Conservation (phyloP, 2,329 filamentous ascomycete species). For the Cercospora sp. region DNA sequence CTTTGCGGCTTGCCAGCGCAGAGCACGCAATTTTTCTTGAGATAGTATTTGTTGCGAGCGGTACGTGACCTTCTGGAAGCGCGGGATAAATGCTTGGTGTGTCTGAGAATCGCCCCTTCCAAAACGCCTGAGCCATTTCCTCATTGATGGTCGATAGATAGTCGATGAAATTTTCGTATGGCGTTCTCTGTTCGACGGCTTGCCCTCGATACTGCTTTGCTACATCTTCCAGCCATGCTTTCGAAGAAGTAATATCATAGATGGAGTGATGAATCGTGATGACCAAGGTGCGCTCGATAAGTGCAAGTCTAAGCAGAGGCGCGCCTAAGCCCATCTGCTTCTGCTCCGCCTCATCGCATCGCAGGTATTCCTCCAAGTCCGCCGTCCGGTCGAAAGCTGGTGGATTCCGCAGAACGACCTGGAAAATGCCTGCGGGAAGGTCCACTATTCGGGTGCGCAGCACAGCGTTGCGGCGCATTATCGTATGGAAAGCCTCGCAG, state of each 20-base stretch:
- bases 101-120: neutral
- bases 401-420: neutral
- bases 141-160: neutral
- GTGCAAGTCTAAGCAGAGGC: conserved; percentile 36
- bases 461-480: neutral
- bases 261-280: conserved; percentile 2
- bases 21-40: neutral
- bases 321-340: conserved; percentile 42
- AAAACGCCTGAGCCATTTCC: neutral
- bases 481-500: neutral
- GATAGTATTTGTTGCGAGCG: neutral
- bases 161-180: neutral
- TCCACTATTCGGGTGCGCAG: neutral
- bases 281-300: neutral
- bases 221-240: neutral
- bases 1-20: neutral
- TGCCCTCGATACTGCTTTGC: neutral
- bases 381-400: conserved; percentile 32
- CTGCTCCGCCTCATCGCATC: neutral
- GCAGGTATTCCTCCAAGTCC: neutral
- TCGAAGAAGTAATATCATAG: neutral
- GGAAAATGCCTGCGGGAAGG: neutral
- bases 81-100: neutral
- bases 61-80: neutral
- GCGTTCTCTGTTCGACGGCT: neutral